Evolutionary conservation across 2,329 filamentous ascomycete genomes (phyloP), one percentile per base, ranked within the genome.

Genomic region (Lachnellula occidentalis): DNA sequence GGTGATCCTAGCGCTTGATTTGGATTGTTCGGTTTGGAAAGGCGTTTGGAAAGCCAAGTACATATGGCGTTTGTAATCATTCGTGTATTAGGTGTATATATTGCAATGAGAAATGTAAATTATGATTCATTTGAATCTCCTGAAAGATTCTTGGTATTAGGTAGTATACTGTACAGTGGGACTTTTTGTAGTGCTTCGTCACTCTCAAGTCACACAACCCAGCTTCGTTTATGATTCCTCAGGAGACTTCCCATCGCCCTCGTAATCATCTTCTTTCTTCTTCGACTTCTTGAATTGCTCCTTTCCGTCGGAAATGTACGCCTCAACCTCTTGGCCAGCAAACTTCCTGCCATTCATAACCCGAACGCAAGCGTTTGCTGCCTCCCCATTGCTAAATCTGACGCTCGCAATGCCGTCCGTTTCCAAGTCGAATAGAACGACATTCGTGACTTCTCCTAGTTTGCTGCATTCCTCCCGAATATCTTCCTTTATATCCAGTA

Each of bases 401-500:
- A 99, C 88, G 51, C 85, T 92, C 8, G 92, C 87, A 37, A 97
- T 81, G 17, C 94, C 94, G 0, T 90, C 87, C 4, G 81, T 74
- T 71, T 99, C 95, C 60, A 86, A 78, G 69, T 99, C 94, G 69
- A 88, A 99, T 15, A 99, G 76, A 3, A 94, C 85, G 41, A 97
- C 89, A 67, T 95, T 96, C 34, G 91, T 95, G 36, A 97, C 90
- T 22, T 86, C 79, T 3, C 94, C 94, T 14, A 94, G 76, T 72
- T 95, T 95, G 55, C 82, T 79, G 70, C 90, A 95, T 72, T 96
- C 92, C 49, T 96, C 90, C 45, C 89, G 82, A 53, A 97, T 89
- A 68, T 99, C 94, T 69, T 96, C 88, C 69, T 95, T 95, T 74
- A 97, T 95, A 59, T 97, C 92, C 37, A 95, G 76, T 56, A 95